phyloP scores from a whole-genome alignment of 1,284 basidiomycete species.

The Wolfiporia cocos region DNA sequence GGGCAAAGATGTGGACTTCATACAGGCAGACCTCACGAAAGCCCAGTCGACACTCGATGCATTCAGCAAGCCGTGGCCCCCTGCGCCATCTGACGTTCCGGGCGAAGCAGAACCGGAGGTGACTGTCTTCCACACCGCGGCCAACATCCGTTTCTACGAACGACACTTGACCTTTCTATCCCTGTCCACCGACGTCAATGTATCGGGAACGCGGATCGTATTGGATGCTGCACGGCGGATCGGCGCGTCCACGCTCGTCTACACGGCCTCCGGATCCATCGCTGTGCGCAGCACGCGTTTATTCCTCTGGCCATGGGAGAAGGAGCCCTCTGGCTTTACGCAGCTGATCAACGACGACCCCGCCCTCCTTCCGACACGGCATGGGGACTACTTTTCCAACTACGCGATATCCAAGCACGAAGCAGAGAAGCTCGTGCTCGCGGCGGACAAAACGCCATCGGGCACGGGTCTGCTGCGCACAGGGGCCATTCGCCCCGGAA shows the following conservation, averaged over 20 bases:
- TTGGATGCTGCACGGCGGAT: conserved; percentile 38
- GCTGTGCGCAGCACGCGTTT: conserved; percentile 47
- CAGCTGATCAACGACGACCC: conserved; percentile 58
- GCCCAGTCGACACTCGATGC: conserved; percentile 45
- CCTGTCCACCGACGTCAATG: conserved; percentile 55
- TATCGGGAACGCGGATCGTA: conserved; percentile 59
- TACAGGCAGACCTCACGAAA: conserved; percentile 53
- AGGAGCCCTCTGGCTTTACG: conserved; percentile 43
- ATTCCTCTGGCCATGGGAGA: conserved; percentile 68
- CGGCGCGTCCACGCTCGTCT: conserved; percentile 47
- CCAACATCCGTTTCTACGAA: conserved; percentile 73
- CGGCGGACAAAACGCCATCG: conserved; percentile 39
- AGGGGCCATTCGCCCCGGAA: conserved; percentile 68
- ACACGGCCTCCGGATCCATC: conserved; percentile 60
- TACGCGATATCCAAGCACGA: conserved; percentile 55
- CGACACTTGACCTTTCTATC: conserved; percentile 42
- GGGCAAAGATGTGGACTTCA: conserved; percentile 46
- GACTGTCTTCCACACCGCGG: conserved; percentile 69
- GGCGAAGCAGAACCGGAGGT: conserved; percentile 30
- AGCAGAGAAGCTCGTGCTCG: conserved; percentile 52
- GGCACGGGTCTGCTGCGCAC: conserved; percentile 42
- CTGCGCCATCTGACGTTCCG: conserved; percentile 1
- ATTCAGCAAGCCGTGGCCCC: conserved; percentile 60
- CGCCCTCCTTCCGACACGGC: conserved; percentile 34
- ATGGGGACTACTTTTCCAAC: conserved; percentile 63